Evolutionary conservation across 495 filamentous ascomycete genomes (phyloP).

Genomic region (Tuber magnatum): DNA sequence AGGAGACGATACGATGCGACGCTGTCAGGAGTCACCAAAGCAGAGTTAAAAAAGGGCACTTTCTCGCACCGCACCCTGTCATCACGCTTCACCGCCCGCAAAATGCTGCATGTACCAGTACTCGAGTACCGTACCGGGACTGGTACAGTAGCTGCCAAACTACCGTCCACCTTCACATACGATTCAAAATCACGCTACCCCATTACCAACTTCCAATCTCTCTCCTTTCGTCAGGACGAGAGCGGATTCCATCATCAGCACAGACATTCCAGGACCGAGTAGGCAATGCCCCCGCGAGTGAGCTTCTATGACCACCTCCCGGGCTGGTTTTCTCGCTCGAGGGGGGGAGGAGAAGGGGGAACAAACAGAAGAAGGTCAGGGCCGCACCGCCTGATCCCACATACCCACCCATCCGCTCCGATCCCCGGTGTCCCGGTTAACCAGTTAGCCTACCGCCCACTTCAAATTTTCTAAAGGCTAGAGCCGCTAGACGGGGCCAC

Average conservation of each 20-base stretch:
- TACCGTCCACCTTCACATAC: neutral
- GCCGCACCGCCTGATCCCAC: neutral
- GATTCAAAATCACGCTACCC: neutral
- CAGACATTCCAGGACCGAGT: neutral
- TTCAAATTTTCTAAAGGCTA: neutral
- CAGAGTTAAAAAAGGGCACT: conserved; percentile 1
- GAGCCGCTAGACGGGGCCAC: neutral
- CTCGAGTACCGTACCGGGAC: too few relatives aligned
- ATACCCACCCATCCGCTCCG: neutral
- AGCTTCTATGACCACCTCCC: neutral
- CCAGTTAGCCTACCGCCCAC: neutral
- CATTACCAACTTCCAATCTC: neutral
- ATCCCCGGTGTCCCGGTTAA: neutral
- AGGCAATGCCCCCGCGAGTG: neutral
- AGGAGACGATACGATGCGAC: neutral
- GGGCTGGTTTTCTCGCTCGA: neutral
- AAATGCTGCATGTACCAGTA: neutral
- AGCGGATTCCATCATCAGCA: neutral
- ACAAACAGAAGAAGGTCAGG: neutral
- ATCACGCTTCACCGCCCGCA: neutral
- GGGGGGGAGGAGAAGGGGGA: too few relatives aligned
- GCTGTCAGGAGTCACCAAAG: neutral
- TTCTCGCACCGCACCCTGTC: neutral
- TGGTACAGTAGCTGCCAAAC: neutral
- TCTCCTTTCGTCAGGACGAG: neutral